Evolutionary conservation across 2,329 filamentous ascomycete species (phyloP), one percentile per base, ranked within the genome.

Genomic region (Cytospora piceicola): DNA sequence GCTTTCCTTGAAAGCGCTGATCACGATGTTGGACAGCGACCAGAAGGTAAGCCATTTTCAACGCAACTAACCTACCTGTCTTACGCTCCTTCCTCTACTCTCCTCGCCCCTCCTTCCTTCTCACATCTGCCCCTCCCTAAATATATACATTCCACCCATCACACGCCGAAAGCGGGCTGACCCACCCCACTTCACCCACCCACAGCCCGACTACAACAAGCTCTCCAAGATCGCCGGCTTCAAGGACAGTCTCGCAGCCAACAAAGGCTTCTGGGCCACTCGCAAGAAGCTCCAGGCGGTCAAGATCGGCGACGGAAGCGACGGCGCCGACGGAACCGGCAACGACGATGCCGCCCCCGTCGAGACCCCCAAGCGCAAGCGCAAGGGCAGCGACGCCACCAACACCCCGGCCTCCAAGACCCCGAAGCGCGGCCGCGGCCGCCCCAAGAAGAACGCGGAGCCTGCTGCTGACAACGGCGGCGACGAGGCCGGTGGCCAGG

Each of bases 121-220:
- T 6, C 15, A 1, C 20, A n/a, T 22, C 42, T 22, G 22, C 42
- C 42, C 1, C 24, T 4, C 11, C n/a, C 8, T 7, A 36, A 15
- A 36, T 4, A 8, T 46, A n/a, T 46, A 3, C 15, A 46, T 7
- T 20, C 39, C 2, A 46, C 20, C 1, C 39, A 46, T 12, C 42
- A 49, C n/a, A 49, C 42, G 11, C 1, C 4, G 7, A 22, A 46
- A 9, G 4, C 4, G 12, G 7, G 24, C 36, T 49, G 12, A 49
- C 42, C n/a, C 20, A 24, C 5, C 20, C n/a, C 42, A n/a, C 14
- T 20, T 9, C 42, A n/a, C 1, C 56, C n/a, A 2, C 24, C 36
- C 20, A 52, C 39, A 59, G 52, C 56, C 57, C 30, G 29, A 61
- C 39, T 59, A 15, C 17, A n/a, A 60, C 32, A 54, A 46, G 57